Percentiles rank a stretch among this genome's conserved stretches.
phyloP scores from a whole-genome alignment of 768 basidiomycete species.

The Tremella fuciformis region DNA sequence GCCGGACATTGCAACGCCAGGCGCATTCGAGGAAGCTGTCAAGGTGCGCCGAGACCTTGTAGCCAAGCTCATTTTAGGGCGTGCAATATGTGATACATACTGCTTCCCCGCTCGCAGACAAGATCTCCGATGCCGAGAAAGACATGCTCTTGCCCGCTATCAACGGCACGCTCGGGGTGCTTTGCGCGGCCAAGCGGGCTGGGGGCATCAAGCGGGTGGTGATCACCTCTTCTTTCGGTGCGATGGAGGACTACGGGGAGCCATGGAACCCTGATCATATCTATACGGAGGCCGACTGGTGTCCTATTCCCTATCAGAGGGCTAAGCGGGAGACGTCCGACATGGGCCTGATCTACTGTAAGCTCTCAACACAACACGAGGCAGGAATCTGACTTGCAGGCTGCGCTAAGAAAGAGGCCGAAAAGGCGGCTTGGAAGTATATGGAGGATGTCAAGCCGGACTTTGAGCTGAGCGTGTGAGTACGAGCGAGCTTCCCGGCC shows the following conservation, averaged over 20 bases:
- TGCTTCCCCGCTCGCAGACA: conserved; percentile 16
- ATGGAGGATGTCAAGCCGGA: conserved; percentile 13
- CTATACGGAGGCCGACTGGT: conserved; percentile 19
- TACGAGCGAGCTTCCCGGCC: background rate
- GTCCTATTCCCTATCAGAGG: background rate
- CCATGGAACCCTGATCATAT: conserved; percentile 15
- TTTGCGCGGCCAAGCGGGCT: conserved; percentile 15
- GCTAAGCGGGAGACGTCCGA: conserved; percentile 21
- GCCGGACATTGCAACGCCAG: conserved; percentile 9
- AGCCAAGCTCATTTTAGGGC: too few species aligned
- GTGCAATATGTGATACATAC: conserved; percentile 11
- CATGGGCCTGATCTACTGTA: conserved; percentile 21
- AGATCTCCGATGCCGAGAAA: conserved; percentile 13
- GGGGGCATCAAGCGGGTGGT: conserved; percentile 10
- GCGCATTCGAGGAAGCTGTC: conserved; percentile 18
- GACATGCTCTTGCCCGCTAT: conserved; percentile 22
- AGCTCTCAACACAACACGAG: background rate
- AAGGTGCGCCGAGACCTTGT: conserved; percentile 16
- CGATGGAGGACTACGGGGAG: conserved; percentile 17
- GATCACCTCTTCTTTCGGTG: conserved; percentile 19
- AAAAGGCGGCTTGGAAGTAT: conserved; percentile 21
- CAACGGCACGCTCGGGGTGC: conserved; percentile 9
- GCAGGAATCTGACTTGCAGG: conserved; percentile 14
- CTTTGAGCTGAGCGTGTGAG: background rate
- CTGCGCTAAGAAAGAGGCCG: conserved; percentile 11